Conservation (phyloP, 352 stramenopile genomes). For the Blastocystis sp. region DNA sequence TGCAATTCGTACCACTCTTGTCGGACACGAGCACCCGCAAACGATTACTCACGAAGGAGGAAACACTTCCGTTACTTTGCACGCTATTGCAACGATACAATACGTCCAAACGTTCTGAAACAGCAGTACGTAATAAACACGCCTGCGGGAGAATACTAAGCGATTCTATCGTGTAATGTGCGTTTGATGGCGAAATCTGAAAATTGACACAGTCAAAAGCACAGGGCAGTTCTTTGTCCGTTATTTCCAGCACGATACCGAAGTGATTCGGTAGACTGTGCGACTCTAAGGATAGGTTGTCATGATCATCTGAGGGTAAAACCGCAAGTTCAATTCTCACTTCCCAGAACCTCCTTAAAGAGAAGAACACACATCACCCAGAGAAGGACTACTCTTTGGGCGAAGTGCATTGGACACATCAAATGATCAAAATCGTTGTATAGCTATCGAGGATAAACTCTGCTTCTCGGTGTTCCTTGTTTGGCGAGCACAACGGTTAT, state of each 20-base stretch:
- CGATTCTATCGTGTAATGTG: background rate
- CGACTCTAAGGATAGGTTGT: background rate
- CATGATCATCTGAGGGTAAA: background rate
- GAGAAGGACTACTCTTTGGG: background rate
- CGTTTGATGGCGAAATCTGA: background rate
- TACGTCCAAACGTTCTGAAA: background rate
- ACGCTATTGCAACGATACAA: background rate
- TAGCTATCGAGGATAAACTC: no score
- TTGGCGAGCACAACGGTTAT: background rate
- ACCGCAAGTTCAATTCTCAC: background rate
- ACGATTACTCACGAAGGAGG: background rate
- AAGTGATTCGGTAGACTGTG: background rate
- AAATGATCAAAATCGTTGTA: no score
- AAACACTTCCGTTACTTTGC: background rate
- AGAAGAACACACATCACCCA: slow-evolving; percentile 2
- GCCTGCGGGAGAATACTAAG: background rate
- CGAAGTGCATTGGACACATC: background rate
- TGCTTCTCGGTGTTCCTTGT: background rate
- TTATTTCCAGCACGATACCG: slow-evolving; percentile 2
- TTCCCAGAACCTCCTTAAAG: background rate
- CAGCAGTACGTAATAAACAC: background rate
- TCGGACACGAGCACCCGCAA: background rate
- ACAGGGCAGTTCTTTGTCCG: slow-evolving; percentile 1
- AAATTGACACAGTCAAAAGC: slow-evolving; percentile 34
- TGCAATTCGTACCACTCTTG: background rate